These are phyloP conservation scores for Crithidia thermophila DNA, from an alignment of 208 protist genomes.

Conservation along the genomic window DNA sequence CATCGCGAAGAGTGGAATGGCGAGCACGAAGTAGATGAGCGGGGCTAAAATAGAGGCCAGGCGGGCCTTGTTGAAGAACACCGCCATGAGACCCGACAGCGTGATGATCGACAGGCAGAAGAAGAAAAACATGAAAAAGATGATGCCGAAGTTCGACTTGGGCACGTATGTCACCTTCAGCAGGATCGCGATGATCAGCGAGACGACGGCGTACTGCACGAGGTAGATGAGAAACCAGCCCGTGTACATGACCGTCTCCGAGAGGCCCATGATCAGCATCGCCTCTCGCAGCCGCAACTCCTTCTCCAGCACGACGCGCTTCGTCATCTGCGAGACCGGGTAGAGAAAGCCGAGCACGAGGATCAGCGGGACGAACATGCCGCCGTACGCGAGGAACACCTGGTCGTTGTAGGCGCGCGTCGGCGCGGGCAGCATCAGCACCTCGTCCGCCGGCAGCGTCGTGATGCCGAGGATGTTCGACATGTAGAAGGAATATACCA, in stretches of 20 bases:
- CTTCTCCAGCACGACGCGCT: conserved; percentile 85
- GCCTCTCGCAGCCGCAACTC: conserved; percentile 83
- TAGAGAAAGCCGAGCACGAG: conserved; percentile 80
- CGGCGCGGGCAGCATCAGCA: conserved; percentile 46
- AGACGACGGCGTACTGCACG: conserved; percentile 51
- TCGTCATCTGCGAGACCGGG: conserved; percentile 76
- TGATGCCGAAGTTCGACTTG: conserved; percentile 44
- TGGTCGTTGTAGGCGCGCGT: conserved; percentile 49
- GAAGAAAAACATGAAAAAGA: conserved; percentile 73
- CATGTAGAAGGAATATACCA: conserved; percentile 46
- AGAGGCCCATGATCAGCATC: conserved; percentile 89
- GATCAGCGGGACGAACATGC: conserved; percentile 62
- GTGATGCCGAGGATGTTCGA: conserved; percentile 34
- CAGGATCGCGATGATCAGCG: conserved; percentile 60
- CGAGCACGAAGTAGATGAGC: conserved; percentile 69
- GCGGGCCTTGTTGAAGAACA: conserved; percentile 79
- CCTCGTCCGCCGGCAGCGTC: conserved; percentile 14
- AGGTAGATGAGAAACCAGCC: conserved; percentile 65
- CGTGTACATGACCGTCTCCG: conserved; percentile 59
- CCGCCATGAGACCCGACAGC: conserved; percentile 54
- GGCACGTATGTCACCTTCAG: conserved; percentile 55
- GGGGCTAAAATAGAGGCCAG: conserved; percentile 64
- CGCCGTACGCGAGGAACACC: conserved; percentile 50
- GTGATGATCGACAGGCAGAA: conserved; percentile 57
- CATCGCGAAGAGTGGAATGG: conserved; percentile 67